phyloP scores from a whole-genome alignment of 352 stramenopile genomes.

The Peronospora tabacina region DNA sequence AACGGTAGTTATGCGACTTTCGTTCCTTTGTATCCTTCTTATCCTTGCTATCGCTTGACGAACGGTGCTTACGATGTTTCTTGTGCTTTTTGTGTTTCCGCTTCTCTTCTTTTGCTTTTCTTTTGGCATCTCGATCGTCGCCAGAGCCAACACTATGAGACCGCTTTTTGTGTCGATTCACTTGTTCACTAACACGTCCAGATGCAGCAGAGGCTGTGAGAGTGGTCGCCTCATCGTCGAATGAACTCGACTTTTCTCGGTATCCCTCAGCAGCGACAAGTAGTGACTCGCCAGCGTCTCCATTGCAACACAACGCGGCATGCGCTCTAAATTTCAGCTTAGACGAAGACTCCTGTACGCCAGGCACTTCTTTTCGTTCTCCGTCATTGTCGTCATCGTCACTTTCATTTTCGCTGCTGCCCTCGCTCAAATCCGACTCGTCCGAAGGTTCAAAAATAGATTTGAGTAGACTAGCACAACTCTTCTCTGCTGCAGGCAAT shows the following conservation, averaged over 20 bases:
- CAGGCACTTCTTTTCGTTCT: background rate
- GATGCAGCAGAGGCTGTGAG: background rate
- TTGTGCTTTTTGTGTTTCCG: constrained; percentile 33
- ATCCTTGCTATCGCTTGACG: constrained; percentile 19
- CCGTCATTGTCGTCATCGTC: constrained; percentile 16
- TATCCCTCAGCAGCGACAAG: background rate
- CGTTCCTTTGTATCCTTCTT: constrained; percentile 26
- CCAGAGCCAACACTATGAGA: constrained; percentile 1
- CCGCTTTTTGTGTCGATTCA: constrained; percentile 12
- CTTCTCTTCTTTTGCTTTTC: constrained; percentile 20
- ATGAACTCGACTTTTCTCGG: constrained; percentile 17
- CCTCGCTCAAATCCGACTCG: constrained; percentile 38
- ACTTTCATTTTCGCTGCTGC: constrained; percentile 33
- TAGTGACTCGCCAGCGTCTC: background rate
- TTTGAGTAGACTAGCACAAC: constrained; percentile 49
- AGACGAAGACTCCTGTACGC: background rate
- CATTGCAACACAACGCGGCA: background rate
- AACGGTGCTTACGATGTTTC: constrained; percentile 30
- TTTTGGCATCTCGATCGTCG: constrained; percentile 5
- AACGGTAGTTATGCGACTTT: constrained; percentile 26
- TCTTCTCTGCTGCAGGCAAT: constrained; percentile 37
- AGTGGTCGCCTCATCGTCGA: constrained; percentile 14
- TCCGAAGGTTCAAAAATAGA: constrained; percentile 81
- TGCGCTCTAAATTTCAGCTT: background rate
- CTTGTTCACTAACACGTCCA: constrained; percentile 1